Evolutionary conservation across 805 yeast genomes (phyloP), one percentile per base, ranked within the genome.

Genomic region (Ogataea degrootiae): DNA sequence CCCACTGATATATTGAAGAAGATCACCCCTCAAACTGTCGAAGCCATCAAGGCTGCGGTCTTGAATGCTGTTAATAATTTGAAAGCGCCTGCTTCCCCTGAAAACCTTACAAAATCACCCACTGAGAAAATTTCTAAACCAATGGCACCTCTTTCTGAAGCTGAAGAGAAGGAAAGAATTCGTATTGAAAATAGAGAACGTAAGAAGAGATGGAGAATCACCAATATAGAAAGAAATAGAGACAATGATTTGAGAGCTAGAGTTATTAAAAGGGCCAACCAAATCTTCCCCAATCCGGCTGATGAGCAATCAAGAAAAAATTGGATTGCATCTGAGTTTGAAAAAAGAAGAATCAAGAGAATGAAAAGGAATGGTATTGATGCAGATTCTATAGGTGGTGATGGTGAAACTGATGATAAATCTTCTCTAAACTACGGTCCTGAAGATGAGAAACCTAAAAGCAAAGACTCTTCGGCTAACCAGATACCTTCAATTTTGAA

Each of bases 161-260:
- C 26, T 23, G 78, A 75, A 49, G 69, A 71, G 41, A 75, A 75
- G 51, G 88, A 83, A 57, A 75, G 79, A 51, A 70, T 82, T 11
- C 68, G 90, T 42, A 56, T 75, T 23, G 91, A 82, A 42, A 88
- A 88, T 58, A 71, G 96, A 42, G 87, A 82, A 45, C 71, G 96
- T 19, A 88, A 88, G 68, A 83, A 85, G 67, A 77, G 79, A 54
- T 88, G 96, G 96, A 74, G 96, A 58, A 91, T 82, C 53, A 82
- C 79, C 26, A 89, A 92, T 60, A 76, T 79, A 8, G 84, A 84
- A 50, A 74, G 94, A 54, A 91, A 91, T 65, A 84, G 87, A 68
- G 96, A 90, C 63, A 85, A 88, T 58, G 98, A 92, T 61, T 70
- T 92, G 46, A 74, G 96, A 44, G 80, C 87, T 0, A 72, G 98